Evolutionary conservation across 805 yeast genomes (phyloP).

Genomic region (Candida pseudoglaebosa): DNA sequence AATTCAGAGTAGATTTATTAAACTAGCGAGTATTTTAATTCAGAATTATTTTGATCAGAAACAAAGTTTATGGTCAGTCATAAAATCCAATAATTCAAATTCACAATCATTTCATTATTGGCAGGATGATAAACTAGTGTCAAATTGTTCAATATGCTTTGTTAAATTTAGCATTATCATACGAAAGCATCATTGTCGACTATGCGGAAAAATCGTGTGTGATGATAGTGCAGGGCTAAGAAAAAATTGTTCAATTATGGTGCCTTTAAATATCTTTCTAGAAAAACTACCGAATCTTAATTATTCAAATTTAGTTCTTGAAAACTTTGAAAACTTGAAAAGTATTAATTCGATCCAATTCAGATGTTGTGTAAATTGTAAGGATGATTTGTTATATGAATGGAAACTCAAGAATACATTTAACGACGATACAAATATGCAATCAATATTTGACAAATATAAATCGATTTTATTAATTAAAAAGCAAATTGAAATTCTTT

Average conservation of each 20-base stretch:
- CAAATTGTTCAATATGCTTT: constrained; percentile 62
- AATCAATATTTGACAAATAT: constrained; percentile 17
- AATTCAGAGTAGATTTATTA: constrained; percentile 57
- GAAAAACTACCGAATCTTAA: constrained; percentile 36
- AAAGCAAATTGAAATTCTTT: constrained; percentile 16
- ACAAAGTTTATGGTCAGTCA: constrained; percentile 3
- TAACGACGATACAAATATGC: background rate
- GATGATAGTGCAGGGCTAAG: constrained; percentile 49
- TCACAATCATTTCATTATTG: constrained; percentile 38
- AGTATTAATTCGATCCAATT: constrained; percentile 24
- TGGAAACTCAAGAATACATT: constrained; percentile 26
- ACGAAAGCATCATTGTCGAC: constrained; percentile 86
- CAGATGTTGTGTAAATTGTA: constrained; percentile 70
- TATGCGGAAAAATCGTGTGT: constrained; percentile 83
- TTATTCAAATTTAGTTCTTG: constrained; percentile 22
- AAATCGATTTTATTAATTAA: constrained; percentile 19
- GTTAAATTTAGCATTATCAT: constrained; percentile 51
- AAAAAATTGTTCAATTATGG: constrained; percentile 64
- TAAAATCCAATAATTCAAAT: background rate
- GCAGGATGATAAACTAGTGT: constrained; percentile 45
- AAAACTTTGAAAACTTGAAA: constrained; percentile 14
- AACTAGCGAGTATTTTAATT: constrained; percentile 31
- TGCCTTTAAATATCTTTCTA: constrained; percentile 47
- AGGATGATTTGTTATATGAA: constrained; percentile 53
- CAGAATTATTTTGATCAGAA: constrained; percentile 12